These are phyloP conservation scores for Lepiota venenata DNA, from an alignment of 768 basidiomycete species.

Conservation along the genomic window DNA sequence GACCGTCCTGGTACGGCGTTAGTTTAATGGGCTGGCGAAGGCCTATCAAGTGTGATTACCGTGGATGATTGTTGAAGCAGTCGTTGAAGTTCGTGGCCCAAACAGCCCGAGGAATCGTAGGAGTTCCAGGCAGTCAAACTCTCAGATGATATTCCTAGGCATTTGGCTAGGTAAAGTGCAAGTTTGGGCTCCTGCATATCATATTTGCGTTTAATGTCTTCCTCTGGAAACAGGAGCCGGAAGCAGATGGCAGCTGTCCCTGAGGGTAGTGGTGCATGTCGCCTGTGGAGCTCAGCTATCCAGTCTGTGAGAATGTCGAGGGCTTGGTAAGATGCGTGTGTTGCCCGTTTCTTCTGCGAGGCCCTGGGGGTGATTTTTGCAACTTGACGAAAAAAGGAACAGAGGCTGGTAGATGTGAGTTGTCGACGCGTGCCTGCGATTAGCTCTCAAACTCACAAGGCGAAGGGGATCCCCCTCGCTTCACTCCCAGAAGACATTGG, in stretches of 20 bases:
- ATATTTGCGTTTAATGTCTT: slow-evolving; percentile 68
- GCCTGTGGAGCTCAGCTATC: slow-evolving; percentile 36
- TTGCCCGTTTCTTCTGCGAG: slow-evolving; percentile 10
- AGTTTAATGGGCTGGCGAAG: not conserved
- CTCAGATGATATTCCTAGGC: slow-evolving; percentile 35
- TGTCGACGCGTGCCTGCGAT: not conserved
- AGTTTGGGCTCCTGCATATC: slow-evolving; percentile 68
- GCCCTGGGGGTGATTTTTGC: slow-evolving; percentile 29
- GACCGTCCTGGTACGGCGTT: slow-evolving; percentile 19
- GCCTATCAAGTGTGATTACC: slow-evolving; percentile 25
- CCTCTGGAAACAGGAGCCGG: slow-evolving; percentile 81
- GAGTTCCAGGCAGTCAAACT: slow-evolving; percentile 35
- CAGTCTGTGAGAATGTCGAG: slow-evolving; percentile 41
- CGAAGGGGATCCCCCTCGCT: slow-evolving; percentile 31
- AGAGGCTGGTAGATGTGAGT: slow-evolving; percentile 33
- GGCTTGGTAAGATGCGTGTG: slow-evolving; percentile 30
- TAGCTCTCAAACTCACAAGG: slow-evolving; percentile 33
- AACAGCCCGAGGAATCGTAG: slow-evolving; percentile 53
- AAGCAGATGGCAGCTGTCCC: slow-evolving; percentile 62
- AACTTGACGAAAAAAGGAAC: slow-evolving; percentile 47
- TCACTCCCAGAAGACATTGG: slow-evolving; percentile 8
- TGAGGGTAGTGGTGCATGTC: slow-evolving; percentile 44
- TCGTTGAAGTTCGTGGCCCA: slow-evolving; percentile 62
- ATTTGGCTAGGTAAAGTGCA: slow-evolving; percentile 45
- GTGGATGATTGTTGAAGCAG: slow-evolving; percentile 37